Conservation (phyloP, 2,329 filamentous ascomycete genomes). For the Lasiodiplodia sp. region DNA sequence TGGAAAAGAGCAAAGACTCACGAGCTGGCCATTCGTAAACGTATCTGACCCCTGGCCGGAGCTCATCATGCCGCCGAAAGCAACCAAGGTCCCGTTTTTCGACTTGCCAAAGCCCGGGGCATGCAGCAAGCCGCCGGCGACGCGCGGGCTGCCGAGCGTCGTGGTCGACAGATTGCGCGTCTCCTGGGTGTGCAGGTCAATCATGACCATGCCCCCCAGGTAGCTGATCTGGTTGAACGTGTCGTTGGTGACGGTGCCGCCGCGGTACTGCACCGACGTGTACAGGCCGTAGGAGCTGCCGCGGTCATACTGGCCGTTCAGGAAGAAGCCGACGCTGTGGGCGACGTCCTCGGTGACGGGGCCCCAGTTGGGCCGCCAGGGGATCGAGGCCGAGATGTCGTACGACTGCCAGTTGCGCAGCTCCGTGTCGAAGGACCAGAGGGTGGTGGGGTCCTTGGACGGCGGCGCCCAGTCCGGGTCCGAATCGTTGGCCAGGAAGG, state of each 20-base stretch:
- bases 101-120: slow-evolving; percentile 7
- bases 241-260: not conserved
- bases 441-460: slow-evolving; percentile 36
- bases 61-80: slow-evolving; percentile 15
- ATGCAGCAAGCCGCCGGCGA: not conserved
- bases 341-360: not conserved
- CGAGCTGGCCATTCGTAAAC: slow-evolving; percentile 15
- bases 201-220: not conserved
- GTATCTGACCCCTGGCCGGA: not conserved
- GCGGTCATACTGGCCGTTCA: slow-evolving; percentile 18
- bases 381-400: slow-evolving; percentile 28
- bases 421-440: slow-evolving; percentile 43
- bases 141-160: not conserved
- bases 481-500: slow-evolving; percentile 38
- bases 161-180: slow-evolving; percentile 12
- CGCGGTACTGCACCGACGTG: not conserved
- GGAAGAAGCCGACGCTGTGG: not conserved
- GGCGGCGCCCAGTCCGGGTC: slow-evolving; percentile 41
- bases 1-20: not conserved
- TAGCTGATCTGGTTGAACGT: slow-evolving; percentile 1
- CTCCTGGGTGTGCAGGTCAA: not conserved
- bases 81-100: not conserved
- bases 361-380: slow-evolving; percentile 52
- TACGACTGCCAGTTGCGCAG: slow-evolving; percentile 35
- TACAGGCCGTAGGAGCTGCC: slow-evolving; percentile 12